These are phyloP conservation scores for Thielaviopsis punctulata DNA, from an alignment of 2,329 filamentous ascomycete genomes.

Conservation along the genomic window DNA sequence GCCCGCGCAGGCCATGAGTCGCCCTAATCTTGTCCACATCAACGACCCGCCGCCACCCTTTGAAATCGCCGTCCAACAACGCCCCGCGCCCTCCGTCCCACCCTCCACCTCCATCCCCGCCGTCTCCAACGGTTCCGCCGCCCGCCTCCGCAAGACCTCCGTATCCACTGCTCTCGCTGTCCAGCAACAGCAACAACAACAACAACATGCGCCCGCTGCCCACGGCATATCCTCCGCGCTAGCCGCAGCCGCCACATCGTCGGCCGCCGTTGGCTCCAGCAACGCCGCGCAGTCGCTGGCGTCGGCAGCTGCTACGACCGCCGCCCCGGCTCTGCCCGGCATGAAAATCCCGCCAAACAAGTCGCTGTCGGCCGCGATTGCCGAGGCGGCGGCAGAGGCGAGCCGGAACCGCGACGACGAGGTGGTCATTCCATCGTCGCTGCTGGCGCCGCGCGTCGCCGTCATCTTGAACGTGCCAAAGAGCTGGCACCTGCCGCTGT, in stretches of 20 bases:
- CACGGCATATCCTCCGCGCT: slow-evolving; percentile 1
- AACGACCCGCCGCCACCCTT: slow-evolving; percentile 10
- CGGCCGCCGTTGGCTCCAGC: not conserved
- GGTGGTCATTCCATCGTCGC: slow-evolving; percentile 18
- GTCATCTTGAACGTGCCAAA: slow-evolving; percentile 58
- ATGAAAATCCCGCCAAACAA: slow-evolving; percentile 10
- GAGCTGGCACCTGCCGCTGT: slow-evolving; percentile 56
- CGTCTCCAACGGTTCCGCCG: not conserved
- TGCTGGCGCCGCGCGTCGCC: slow-evolving; percentile 60
- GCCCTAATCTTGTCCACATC: slow-evolving; percentile 1
- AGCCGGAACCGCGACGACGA: not conserved
- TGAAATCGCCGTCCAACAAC: slow-evolving; percentile 2
- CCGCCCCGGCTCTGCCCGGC: not conserved
- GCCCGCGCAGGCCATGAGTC: slow-evolving; percentile 4
- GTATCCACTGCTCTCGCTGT: not conserved
- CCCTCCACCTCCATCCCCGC: not conserved
- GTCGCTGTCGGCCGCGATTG: slow-evolving; percentile 8
- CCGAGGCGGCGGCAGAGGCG: slow-evolving; percentile 5
- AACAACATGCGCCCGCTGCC: not conserved
- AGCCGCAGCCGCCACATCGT: not conserved
- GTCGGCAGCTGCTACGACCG: not conserved
- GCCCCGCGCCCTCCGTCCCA: not conserved
- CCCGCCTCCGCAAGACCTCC: not conserved
- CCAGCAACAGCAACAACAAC: not conserved
- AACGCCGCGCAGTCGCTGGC: not conserved